Conservation (phyloP, 2,329 filamentous ascomycete species). For the Dryadomyces quercivorus region DNA sequence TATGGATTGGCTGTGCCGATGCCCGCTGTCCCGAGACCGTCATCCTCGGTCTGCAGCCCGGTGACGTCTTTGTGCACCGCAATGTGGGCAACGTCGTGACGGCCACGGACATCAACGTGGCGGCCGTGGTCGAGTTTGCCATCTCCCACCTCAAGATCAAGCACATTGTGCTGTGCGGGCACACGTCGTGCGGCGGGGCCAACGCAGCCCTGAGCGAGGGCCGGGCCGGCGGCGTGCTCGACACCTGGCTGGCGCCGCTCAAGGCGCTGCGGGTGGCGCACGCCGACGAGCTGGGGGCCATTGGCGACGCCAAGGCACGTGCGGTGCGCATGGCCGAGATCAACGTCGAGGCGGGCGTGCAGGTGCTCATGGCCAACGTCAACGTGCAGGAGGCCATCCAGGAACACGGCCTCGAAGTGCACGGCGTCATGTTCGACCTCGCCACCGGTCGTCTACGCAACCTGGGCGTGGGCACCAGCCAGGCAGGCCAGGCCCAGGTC, state of each 20-base stretch:
- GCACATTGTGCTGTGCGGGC: conserved; percentile 59
- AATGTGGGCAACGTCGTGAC: conserved; percentile 82
- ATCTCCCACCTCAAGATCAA: conserved; percentile 59
- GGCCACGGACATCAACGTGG: conserved; percentile 61
- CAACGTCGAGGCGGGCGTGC: conserved; percentile 60
- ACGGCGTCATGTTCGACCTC: conserved; percentile 66
- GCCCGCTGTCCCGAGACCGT: conserved; percentile 76
- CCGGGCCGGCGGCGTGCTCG: conserved; percentile 39
- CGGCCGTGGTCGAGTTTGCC: conserved; percentile 68
- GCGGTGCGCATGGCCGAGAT: conserved; percentile 57
- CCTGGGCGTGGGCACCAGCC: conserved; percentile 30
- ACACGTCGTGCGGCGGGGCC: conserved; percentile 57
- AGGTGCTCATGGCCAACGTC: conserved; percentile 55
- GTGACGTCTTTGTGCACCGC: conserved; percentile 80
- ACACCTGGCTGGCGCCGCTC: conserved; percentile 42
- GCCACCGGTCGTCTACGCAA: conserved; percentile 34
- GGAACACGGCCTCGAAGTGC: conserved; percentile 59
- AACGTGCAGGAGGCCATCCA: conserved; percentile 57
- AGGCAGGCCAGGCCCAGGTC: conserved; percentile 13
- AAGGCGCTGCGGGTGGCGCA: conserved; percentile 32
- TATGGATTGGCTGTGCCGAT: conserved; percentile 84
- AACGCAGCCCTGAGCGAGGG: conserved; percentile 39
- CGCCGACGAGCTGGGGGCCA: conserved; percentile 39
- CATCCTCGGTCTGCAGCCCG: conserved; percentile 64
- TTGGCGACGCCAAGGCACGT: conserved; percentile 41